Percentiles rank a stretch among this genome's conserved stretches.
Evolutionary conservation across 129 eudicot species (phyloP).

Genomic region (Lactuca saligna): DNA sequence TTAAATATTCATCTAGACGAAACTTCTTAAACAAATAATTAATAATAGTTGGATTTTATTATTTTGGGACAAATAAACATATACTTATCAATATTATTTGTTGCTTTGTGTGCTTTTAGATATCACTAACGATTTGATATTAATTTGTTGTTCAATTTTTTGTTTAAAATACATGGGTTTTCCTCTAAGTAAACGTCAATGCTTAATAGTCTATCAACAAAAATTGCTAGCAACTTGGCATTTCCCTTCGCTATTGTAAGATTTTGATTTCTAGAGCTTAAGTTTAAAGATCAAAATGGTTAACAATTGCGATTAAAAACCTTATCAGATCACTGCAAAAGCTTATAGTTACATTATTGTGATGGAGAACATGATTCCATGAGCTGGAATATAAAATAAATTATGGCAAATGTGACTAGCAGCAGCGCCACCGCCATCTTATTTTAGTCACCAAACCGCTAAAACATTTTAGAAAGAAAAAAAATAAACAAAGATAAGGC

Average conservation of each 20-base stretch:
- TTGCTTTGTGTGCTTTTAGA: no score
- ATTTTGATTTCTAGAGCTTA: neutral
- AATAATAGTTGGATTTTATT: no score
- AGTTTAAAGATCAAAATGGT: neutral
- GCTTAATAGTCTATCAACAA: neutral
- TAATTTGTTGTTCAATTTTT: no score
- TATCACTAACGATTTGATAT: no score
- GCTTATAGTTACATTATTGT: neutral
- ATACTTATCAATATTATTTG: no score
- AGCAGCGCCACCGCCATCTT: neutral
- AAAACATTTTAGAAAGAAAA: neutral
- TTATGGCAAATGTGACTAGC: slow-evolving; percentile 10
- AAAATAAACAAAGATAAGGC: no score
- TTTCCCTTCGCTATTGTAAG: neutral
- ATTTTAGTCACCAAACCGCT: slow-evolving; percentile 15
- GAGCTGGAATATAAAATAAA: slow-evolving; percentile 16
- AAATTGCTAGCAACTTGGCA: no score
- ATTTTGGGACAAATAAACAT: no score
- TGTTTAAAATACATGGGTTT: no score
- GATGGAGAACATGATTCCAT: slow-evolving; percentile 11
- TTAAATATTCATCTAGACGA: no score
- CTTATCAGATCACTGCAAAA: neutral
- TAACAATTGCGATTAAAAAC: neutral
- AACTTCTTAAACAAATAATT: no score
- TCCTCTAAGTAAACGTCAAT: neutral